These are phyloP conservation scores for Hippophae gyantsensis DNA, from an alignment of 306 rosid genomes.

Conservation along the genomic window DNA sequence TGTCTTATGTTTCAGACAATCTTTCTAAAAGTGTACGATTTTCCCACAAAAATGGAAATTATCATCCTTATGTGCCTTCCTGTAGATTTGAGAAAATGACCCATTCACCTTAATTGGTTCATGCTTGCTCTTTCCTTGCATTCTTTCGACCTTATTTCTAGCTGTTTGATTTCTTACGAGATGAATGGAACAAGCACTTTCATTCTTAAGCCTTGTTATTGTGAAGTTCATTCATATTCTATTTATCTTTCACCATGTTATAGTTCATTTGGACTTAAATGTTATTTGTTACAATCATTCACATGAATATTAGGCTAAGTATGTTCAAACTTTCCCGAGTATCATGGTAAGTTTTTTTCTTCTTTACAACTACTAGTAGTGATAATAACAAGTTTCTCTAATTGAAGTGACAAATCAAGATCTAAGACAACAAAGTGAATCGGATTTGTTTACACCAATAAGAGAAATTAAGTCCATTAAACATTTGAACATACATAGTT, in stretches of 20 bases:
- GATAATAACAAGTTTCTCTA: neutral
- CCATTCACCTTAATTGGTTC: slow-evolving; percentile 1
- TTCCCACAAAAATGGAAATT: slow-evolving; percentile 1
- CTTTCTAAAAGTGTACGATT: neutral
- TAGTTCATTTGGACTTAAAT: slow-evolving; percentile 5
- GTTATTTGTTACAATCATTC: neutral
- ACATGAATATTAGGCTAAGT: slow-evolving; percentile 10
- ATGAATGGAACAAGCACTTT: no score
- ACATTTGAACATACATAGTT: neutral
- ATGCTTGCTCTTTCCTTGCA: neutral
- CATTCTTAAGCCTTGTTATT: no score
- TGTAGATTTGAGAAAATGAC: neutral
- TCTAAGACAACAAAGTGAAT: no score
- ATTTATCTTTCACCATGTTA: no score
- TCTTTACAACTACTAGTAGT: neutral
- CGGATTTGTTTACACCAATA: no score
- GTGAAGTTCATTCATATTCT: no score
- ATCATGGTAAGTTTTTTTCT: neutral
- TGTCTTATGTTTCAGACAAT: neutral
- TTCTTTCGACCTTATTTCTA: no score
- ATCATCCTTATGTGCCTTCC: slow-evolving; percentile 2
- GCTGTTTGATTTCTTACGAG: no score
- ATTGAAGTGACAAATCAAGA: no score
- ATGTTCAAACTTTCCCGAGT: slow-evolving; percentile 1
- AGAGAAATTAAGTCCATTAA: neutral